Conservation (phyloP, 106 monocot genomes). For the Apostasia shenzhenica region DNA sequence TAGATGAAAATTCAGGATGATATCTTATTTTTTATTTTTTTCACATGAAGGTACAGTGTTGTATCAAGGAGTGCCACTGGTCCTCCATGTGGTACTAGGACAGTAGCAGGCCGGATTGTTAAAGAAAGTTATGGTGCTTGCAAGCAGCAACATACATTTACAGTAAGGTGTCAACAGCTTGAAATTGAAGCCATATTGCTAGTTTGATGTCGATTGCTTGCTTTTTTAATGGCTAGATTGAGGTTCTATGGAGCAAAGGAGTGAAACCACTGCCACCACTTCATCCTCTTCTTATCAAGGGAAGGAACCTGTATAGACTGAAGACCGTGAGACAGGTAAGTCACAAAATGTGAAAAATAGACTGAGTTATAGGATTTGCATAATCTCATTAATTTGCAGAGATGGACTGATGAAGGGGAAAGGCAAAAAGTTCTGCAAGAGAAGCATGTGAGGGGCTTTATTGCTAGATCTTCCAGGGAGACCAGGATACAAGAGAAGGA, state of each 20-base stretch:
- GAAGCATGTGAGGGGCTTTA: slow-evolving; percentile 66
- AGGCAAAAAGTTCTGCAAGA: slow-evolving; percentile 59
- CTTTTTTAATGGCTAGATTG: slow-evolving; percentile 37
- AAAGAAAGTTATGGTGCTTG: slow-evolving; percentile 86
- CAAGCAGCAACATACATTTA: slow-evolving; percentile 95
- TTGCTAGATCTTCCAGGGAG: slow-evolving; percentile 51
- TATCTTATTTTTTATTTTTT: neutral
- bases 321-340: slow-evolving; percentile 84
- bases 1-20: neutral
- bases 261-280: slow-evolving; percentile 64
- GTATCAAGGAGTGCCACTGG: slow-evolving; percentile 66
- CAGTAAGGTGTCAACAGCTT: slow-evolving; percentile 28
- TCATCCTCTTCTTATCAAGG: slow-evolving; percentile 83
- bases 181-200: neutral
- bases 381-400: slow-evolving; percentile 27
- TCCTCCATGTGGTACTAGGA: slow-evolving; percentile 53
- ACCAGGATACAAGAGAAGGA: slow-evolving; percentile 58
- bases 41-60: slow-evolving; percentile 29
- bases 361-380: neutral
- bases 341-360: neutral
- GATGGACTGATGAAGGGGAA: slow-evolving; percentile 67
- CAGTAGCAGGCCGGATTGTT: slow-evolving; percentile 66
- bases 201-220: neutral
- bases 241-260: slow-evolving; percentile 81
- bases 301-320: slow-evolving; percentile 72